Base-by-base conservation (phyloP, 345 rosid species). In the Cardamine chenopodiifolia region DNA sequence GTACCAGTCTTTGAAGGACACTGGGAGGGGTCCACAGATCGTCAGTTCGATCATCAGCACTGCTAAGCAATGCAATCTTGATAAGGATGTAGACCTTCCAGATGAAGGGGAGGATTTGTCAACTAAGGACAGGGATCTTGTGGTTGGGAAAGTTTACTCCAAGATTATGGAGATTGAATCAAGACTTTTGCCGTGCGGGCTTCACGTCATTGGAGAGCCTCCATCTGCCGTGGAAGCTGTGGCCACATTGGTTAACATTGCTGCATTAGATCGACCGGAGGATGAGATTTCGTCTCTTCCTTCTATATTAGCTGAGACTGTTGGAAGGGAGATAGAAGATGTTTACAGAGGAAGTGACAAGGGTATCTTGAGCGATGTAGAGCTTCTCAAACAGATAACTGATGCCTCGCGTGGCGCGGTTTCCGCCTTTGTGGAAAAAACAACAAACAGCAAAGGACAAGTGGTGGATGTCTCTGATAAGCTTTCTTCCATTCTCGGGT, bases 151-250 rank as follows among this genome's bases (percentile, higher is more conserved):
- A 74, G 97, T 95, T 11, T 95, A 95, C 72, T 85, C 99, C 77
- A 95, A 95, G 89, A 95, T 95, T 69, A 95, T 95, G 99, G 99
- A 95, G 83, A 92, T 95, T 2, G 97, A 95, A 78, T 92, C 99
- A 52, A 86, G 99, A 54, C 97, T 95, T 48, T 70, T 95, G 65
- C 97, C 99, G 0, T 95, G 99, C 37, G 99, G 99, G 45, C 99
- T 95, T 68, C 99, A 95, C 18, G 83, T 95, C 67, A 90, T 95
- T 35, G 97, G 99, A 56, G 99, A 95, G 86, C 99, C 99, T 60
- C 99, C 99, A 29, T 87, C 99, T 0, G 97, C 99, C 13, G 68
- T 92, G 89, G 99, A 95, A 85, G 99, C 97, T 20, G 87, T 95
- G 68, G 99, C 99, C 14, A 95, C 99, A 19, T 68, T 95, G 40